Evolutionary conservation across 768 basidiomycete species (phyloP).

Genomic region (Serendipita indica): DNA sequence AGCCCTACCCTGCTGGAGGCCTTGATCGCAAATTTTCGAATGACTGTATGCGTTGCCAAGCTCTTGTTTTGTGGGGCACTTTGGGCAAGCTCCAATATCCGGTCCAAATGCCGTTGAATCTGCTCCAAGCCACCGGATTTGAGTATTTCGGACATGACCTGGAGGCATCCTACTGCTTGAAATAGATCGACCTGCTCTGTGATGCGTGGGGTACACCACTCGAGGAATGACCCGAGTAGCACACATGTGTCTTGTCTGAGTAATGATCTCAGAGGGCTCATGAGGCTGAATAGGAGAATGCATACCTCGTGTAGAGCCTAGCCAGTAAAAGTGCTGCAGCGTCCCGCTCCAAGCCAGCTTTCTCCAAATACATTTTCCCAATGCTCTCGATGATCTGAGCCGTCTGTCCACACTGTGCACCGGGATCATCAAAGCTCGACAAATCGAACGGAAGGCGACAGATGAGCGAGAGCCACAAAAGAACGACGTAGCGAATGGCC

Average conservation of each 20-base stretch:
- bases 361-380: slow-evolving; percentile 42
- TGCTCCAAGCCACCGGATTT: slow-evolving; percentile 47
- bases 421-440: slow-evolving; percentile 58
- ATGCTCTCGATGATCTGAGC: slow-evolving; percentile 40
- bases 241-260: slow-evolving; percentile 39
- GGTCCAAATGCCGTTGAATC: slow-evolving; percentile 28
- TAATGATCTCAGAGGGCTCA: too few relatives aligned
- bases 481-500: slow-evolving; percentile 66
- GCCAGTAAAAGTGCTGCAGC: slow-evolving; percentile 71
- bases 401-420: slow-evolving; percentile 36
- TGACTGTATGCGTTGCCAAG: slow-evolving; percentile 42
- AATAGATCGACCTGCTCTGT: slow-evolving; percentile 32
- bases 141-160: slow-evolving; percentile 52
- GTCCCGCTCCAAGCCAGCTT: slow-evolving; percentile 73
- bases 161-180: slow-evolving; percentile 35
- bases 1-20: background rate
- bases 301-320: slow-evolving; percentile 64
- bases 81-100: slow-evolving; percentile 33
- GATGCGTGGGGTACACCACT: slow-evolving; percentile 30
- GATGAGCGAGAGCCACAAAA: slow-evolving; percentile 90
- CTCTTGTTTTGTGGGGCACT: slow-evolving; percentile 28
- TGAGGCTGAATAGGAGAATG: slow-evolving; percentile 12
- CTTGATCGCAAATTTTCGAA: slow-evolving; percentile 44
- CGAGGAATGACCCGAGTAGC: slow-evolving; percentile 38
- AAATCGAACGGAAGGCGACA: slow-evolving; percentile 90